Evolutionary conservation across 495 filamentous ascomycete genomes (phyloP).

Genomic region (Pyrenula aspistea): DNA sequence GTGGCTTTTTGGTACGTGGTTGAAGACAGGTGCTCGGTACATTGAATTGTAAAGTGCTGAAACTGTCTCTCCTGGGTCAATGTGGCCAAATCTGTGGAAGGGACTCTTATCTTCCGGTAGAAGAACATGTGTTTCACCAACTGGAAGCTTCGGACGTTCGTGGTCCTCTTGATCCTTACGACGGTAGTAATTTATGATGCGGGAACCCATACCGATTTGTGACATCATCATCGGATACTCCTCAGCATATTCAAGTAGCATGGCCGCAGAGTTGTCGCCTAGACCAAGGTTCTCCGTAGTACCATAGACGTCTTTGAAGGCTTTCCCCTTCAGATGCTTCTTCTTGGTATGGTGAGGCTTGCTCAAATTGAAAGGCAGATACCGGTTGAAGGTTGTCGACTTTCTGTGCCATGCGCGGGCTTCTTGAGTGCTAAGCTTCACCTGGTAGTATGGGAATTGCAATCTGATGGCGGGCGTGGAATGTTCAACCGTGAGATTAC

Average conservation of each 20-base stretch:
- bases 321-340: conserved; percentile 67
- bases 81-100: conserved; percentile 87
- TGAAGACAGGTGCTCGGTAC: conserved; percentile 89
- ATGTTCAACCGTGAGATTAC: conserved; percentile 78
- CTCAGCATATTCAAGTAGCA: conserved; percentile 92
- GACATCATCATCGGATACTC: conserved; percentile 84
- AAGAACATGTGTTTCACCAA: conserved; percentile 78
- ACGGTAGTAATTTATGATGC: conserved; percentile 91
- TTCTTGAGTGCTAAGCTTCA: conserved; percentile 64
- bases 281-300: conserved; percentile 66
- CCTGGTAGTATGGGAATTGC: conserved; percentile 87
- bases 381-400: conserved; percentile 42
- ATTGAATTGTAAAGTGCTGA: conserved; percentile 89
- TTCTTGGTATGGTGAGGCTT: conserved; percentile 60
- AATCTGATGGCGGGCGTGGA: conserved; percentile 79
- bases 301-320: conserved; percentile 55
- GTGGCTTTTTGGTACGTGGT: conserved; percentile 60
- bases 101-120: conserved; percentile 90
- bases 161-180: conserved; percentile 71
- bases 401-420: conserved; percentile 90
- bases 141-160: conserved; percentile 57
- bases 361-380: conserved; percentile 39
- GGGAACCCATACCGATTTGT: conserved; percentile 93
- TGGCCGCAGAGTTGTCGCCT: conserved; percentile 73
- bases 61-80: conserved; percentile 78